phyloP scores from a whole-genome alignment of 257 asterid genomes.

The Thymus mandschuricus region DNA sequence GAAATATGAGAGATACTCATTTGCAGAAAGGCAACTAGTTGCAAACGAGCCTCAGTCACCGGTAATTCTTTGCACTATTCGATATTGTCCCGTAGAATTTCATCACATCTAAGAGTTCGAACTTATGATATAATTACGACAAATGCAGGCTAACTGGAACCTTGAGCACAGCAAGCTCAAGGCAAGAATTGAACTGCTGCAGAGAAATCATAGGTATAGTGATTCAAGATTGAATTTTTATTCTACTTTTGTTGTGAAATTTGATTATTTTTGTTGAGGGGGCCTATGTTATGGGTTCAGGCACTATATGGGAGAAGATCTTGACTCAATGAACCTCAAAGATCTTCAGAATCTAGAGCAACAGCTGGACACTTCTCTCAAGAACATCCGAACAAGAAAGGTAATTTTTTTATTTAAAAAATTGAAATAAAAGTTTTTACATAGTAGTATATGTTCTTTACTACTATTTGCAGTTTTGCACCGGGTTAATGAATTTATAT shows the following conservation, averaged over 20 bases:
- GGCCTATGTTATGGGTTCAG: slow-evolving; percentile 28
- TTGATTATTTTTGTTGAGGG: neutral
- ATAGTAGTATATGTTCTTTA: too few relatives aligned
- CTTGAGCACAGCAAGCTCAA: slow-evolving; percentile 61
- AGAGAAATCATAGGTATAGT: slow-evolving; percentile 53
- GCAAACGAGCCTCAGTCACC: slow-evolving; percentile 40
- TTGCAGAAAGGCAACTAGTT: slow-evolving; percentile 41
- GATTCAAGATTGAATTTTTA: neutral
- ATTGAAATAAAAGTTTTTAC: too few relatives aligned
- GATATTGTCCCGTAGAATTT: too few relatives aligned
- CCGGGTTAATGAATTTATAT: neutral
- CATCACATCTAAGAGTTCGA: too few relatives aligned
- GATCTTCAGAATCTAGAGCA: slow-evolving; percentile 71
- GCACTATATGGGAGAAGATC: slow-evolving; percentile 68
- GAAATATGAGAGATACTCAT: slow-evolving; percentile 47
- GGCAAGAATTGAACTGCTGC: slow-evolving; percentile 63
- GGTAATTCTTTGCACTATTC: slow-evolving; percentile 11
- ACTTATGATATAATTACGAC: neutral
- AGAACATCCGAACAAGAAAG: slow-evolving; percentile 57
- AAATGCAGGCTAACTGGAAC: slow-evolving; percentile 55
- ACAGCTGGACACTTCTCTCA: slow-evolving; percentile 61
- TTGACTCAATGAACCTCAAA: slow-evolving; percentile 54
- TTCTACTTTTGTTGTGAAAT: too few relatives aligned
- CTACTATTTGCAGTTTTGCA: neutral
- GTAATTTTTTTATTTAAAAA: too few relatives aligned